These are phyloP conservation scores for Fragaria ananassa DNA, from an alignment of 306 rosid genomes.

Conservation along the genomic window DNA sequence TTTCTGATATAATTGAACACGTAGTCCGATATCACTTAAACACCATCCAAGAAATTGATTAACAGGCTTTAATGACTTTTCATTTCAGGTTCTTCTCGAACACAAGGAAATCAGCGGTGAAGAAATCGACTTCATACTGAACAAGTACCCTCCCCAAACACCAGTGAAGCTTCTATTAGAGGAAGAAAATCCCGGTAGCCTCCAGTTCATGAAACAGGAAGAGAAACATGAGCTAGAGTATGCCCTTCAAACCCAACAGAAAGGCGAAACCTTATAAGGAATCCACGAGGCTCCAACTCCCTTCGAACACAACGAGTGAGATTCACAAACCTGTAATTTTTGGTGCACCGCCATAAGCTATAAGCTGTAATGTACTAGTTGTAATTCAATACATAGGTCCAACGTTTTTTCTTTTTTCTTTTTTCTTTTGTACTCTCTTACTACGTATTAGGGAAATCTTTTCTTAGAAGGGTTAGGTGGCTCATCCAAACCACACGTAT, in stretches of 20 bases:
- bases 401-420: too few species aligned
- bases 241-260: conserved; percentile 42
- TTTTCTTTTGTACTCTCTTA: too few species aligned
- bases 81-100: conserved; percentile 72
- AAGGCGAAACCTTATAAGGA: conserved; percentile 39
- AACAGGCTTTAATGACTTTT: conserved; percentile 15
- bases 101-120: conserved; percentile 72
- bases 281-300: background rate
- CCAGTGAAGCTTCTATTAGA: conserved; percentile 58
- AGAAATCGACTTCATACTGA: conserved; percentile 67
- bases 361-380: background rate
- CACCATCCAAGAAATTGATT: background rate
- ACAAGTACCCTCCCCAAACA: conserved; percentile 83
- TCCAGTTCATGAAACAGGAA: conserved; percentile 47
- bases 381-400: background rate
- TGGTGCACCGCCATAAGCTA: background rate
- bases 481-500: background rate
- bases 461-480: too few species aligned
- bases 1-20: background rate
- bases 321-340: background rate
- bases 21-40: background rate
- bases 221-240: conserved; percentile 40
- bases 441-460: too few species aligned
- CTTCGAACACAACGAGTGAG: background rate
- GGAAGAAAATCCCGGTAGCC: conserved; percentile 65